Evolutionary conservation across 441 rosid species (phyloP), one percentile per base, ranked within the genome.

Genomic region (Populus hybrid): DNA sequence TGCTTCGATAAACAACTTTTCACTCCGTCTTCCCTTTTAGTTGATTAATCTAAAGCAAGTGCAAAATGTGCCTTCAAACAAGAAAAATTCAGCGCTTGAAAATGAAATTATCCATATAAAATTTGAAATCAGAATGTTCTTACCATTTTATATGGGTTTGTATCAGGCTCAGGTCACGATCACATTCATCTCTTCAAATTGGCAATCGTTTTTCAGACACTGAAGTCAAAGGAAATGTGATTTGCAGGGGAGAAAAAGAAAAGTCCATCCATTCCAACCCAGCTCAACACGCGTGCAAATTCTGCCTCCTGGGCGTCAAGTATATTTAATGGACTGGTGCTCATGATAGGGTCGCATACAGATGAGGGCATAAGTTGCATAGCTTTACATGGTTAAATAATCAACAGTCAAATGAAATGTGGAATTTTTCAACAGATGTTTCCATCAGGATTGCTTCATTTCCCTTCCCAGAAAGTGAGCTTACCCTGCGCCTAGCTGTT

Each of bases 81-180:
- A 4, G 63, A 57, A 20, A 18, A 57, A 20, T 57, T 57, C 63
- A 20, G 9, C 63, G 10, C 63, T 20, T 57, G 63, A 20, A 16
- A 54, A 16, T 14, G 8, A 50, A 16, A 50, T 5, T 50, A 50
- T 50, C 8, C n/a, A 18, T 54, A 20, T 6, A 20, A 32, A 59
- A 59, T 0, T 2, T 11, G 61, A 70, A 57, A 24, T 54, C 54
- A 23, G 38, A 80, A 67, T 67, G 76, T 24, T 30, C 10, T 36
- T 10, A 28, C 40, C 30, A 72, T 50, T 72, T 35, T 72, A 72
- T 20, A 26, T 14, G 73, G 68, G 12, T 30, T 54, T 64, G 76
- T 69, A 72, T 64, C 76, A 72, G 54, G 36, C 75, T 38, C 80
- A 34, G 21, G 46, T 67, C 80, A 69, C 23, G 42, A 42, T n/a